A percentile compares a stretch with the other conserved stretches of the same genome.
These are phyloP conservation scores for Crinitomyces ghanaensis DNA, from an alignment of 805 yeast genomes.

Conservation along the genomic window DNA sequence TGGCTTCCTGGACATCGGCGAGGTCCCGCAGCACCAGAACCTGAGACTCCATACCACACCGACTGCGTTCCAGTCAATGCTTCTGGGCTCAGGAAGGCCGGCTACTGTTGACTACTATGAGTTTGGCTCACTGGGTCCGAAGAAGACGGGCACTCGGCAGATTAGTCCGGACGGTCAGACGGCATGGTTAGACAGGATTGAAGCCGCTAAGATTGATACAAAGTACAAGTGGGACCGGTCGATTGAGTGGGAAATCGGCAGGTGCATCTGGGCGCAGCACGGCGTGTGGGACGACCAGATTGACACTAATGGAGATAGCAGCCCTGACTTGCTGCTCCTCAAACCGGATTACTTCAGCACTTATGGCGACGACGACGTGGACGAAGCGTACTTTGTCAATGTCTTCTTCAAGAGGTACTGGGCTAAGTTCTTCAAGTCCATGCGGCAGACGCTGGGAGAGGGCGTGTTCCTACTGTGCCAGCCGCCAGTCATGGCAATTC, in stretches of 20 bases:
- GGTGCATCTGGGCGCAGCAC: slow-evolving; percentile 71
- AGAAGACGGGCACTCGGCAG: slow-evolving; percentile 40
- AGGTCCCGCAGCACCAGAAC: slow-evolving; percentile 45
- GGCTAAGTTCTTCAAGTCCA: slow-evolving; percentile 34
- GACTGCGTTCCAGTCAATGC: slow-evolving; percentile 60
- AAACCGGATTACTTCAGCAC: slow-evolving; percentile 40
- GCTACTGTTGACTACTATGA: slow-evolving; percentile 58
- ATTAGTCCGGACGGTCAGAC: slow-evolving; percentile 56
- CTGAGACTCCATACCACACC: slow-evolving; percentile 75
- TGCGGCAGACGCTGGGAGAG: slow-evolving; percentile 30
- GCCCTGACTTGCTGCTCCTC: slow-evolving; percentile 24
- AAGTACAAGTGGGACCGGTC: slow-evolving; percentile 63
- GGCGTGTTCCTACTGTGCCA: slow-evolving; percentile 54
- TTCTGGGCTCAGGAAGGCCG: slow-evolving; percentile 67
- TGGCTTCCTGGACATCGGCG: slow-evolving; percentile 46
- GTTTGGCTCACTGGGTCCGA: slow-evolving; percentile 68
- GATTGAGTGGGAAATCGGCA: slow-evolving; percentile 55
- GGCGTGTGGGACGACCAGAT: slow-evolving; percentile 72
- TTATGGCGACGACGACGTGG: slow-evolving; percentile 15
- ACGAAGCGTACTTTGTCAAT: slow-evolving; percentile 34
- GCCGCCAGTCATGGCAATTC: slow-evolving; percentile 69
- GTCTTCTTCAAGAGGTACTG: slow-evolving; percentile 55
- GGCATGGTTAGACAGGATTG: slow-evolving; percentile 51
- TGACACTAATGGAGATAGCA: no score
- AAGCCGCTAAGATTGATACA: slow-evolving; percentile 40